Base-by-base conservation (phyloP, 75 land plant genomes). In the Cupressus sempervirens region DNA sequence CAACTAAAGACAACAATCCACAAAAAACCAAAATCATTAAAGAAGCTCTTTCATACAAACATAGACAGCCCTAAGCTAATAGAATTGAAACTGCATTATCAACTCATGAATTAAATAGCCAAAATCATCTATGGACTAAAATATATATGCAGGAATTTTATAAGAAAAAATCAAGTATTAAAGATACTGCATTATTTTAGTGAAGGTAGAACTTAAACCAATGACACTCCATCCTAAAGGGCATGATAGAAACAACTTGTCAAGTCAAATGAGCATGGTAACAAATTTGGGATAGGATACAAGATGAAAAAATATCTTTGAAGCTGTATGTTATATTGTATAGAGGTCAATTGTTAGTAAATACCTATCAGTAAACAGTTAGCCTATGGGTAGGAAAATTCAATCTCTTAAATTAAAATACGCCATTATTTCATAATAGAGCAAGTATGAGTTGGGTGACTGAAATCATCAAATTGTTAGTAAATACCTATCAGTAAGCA, bases 1-100 rank as follows among this genome's bases (percentile, higher is more conserved):
- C 11, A 95, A 45, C 99, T 97, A 92, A 41, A 43, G 29, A 79
- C 29, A 79, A 43, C 30, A 79, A 79, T 79, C 81, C 81, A 79
- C 7, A 3, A 79, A 79, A 79, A 20, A 10, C 74, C 32, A 40
- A 23, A 43, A 79, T 40, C 50, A 79, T 8, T 79, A 79, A 79
- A 40, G 46, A 26, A 11, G 46, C n/a, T 77, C n/a, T 43, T 77
- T 77, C n/a, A 40, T 77, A 77, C 11, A 26, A 79, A 26, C 38
- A 1, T 26, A 30, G 12, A 72, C 12, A 79, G n/a, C 9, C 3
- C 9, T 41, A 43, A 43, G 81, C 48, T 43, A 79, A 77, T 8
- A 77, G 20, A 43, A 77, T 7, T 40, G 2, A 41, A 20, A 77
- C 80, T 77, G 41, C 43, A 75, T 16, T 35, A 35, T n/a, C 76